These are phyloP conservation scores for Neoscytalidium dimidiatum DNA, from an alignment of 2,329 filamentous ascomycete genomes.

Conservation along the genomic window DNA sequence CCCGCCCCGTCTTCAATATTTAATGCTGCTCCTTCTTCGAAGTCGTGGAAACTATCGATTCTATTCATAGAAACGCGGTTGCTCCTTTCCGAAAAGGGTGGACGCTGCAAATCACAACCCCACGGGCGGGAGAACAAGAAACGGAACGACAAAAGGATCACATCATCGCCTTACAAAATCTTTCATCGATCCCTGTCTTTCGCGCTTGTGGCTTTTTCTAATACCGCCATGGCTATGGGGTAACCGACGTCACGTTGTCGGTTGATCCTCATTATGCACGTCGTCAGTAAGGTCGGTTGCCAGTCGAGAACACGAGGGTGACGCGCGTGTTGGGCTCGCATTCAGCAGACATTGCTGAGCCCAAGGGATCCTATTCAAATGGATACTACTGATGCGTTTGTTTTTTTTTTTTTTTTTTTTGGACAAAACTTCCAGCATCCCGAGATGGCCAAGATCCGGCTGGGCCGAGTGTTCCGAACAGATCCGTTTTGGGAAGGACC, in stretches of 20 bases:
- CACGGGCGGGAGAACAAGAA: not conserved
- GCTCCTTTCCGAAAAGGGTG: not conserved
- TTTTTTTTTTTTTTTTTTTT: too few relatives aligned
- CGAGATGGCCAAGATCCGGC: not conserved
- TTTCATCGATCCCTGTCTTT: not conserved
- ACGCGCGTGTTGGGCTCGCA: not conserved
- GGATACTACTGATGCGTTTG: too few relatives aligned
- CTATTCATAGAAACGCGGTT: slow-evolving; percentile 1
- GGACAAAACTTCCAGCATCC: not conserved
- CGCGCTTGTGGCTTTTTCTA: not conserved
- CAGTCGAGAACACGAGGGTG: not conserved
- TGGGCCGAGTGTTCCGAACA: not conserved
- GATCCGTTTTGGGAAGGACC: not conserved
- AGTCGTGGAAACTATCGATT: not conserved
- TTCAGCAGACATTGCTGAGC: not conserved
- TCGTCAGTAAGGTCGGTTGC: not conserved
- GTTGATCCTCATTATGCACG: not conserved
- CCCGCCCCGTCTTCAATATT: not conserved
- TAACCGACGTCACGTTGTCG: not conserved
- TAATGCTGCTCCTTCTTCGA: not conserved
- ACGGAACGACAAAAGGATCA: not conserved
- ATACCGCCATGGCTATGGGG: not conserved
- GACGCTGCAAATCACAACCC: slow-evolving; percentile 2
- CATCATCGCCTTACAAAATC: slow-evolving; percentile 1
- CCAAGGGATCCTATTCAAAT: not conserved